phyloP scores from a whole-genome alignment of 495 filamentous ascomycete genomes.

The Choiromyces venosus region DNA sequence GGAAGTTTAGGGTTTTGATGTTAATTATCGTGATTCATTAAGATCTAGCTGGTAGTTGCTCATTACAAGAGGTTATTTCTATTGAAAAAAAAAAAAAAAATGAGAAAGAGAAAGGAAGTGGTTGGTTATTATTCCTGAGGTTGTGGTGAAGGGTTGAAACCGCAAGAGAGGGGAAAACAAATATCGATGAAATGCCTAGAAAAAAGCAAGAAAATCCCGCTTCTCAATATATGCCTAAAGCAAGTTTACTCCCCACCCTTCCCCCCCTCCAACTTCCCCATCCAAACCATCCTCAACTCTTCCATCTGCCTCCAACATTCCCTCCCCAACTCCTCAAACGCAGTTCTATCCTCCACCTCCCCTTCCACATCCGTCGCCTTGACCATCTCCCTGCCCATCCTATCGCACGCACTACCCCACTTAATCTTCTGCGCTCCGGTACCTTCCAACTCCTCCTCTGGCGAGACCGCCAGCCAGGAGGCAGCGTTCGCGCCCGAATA shows the following conservation, averaged over 20 bases:
- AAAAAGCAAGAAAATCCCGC: not conserved
- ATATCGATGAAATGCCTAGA: not conserved
- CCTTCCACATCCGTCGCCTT: conserved; percentile 73
- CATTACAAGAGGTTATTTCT: not conserved
- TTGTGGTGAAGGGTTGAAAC: not conserved
- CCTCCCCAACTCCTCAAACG: conserved; percentile 70
- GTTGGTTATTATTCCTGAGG: not conserved
- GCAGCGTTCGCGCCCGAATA: conserved; percentile 74
- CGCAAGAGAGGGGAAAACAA: not conserved
- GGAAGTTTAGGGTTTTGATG: not conserved
- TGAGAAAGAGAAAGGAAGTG: not conserved
- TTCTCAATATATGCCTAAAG: not conserved
- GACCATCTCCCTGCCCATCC: conserved; percentile 54
- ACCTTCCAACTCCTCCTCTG: conserved; percentile 60
- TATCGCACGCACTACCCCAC: conserved; percentile 71
- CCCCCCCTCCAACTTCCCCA: conserved; percentile 51
- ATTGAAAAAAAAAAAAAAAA: not conserved
- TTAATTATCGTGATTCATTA: not conserved
- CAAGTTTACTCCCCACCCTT: not conserved
- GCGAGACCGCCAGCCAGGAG: conserved; percentile 69
- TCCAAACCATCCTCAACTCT: conserved; percentile 71
- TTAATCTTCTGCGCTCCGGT: conserved; percentile 63
- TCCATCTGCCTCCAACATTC: conserved; percentile 81
- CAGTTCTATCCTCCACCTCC: conserved; percentile 52
- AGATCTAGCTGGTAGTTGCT: not conserved